These are phyloP conservation scores for Uromyces viciae-fabae DNA, from an alignment of 1,284 basidiomycete species.

Conservation along the genomic window DNA sequence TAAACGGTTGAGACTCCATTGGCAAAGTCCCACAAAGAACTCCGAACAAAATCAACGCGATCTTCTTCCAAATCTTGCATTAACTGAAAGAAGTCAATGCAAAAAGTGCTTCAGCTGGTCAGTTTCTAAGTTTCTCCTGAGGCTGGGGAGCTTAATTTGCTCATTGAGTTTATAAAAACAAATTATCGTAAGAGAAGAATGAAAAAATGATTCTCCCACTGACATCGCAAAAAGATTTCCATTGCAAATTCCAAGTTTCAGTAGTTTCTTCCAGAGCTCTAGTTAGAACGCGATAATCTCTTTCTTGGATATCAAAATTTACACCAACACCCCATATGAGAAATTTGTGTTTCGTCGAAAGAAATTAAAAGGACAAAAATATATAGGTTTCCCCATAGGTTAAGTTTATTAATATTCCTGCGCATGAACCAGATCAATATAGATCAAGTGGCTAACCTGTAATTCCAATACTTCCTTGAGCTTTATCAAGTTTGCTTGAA, in stretches of 20 bases:
- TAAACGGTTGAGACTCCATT: slow-evolving; percentile 93
- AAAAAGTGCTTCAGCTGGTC: neutral
- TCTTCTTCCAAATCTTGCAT: slow-evolving; percentile 96
- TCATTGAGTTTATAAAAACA: no score
- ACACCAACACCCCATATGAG: neutral
- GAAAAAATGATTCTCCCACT: no score
- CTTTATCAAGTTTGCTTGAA: slow-evolving; percentile 77
- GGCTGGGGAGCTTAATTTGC: neutral
- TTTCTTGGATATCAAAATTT: slow-evolving; percentile 52
- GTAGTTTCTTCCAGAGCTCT: slow-evolving; percentile 24
- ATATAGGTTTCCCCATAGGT: slow-evolving; percentile 56
- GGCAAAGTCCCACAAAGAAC: slow-evolving; percentile 91
- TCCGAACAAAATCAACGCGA: slow-evolving; percentile 85
- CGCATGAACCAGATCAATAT: no score
- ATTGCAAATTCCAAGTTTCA: slow-evolving; percentile 35
- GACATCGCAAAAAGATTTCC: slow-evolving; percentile 50
- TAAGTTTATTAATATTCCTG: slow-evolving; percentile 66
- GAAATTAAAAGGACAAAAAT: no score
- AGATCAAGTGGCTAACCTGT: slow-evolving; percentile 69
- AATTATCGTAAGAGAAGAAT: no score
- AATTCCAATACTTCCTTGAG: slow-evolving; percentile 77
- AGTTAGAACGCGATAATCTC: slow-evolving; percentile 32
- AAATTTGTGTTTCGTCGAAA: slow-evolving; percentile 63
- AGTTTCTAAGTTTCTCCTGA: neutral
- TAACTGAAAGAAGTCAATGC: slow-evolving; percentile 55